phyloP scores from a whole-genome alignment of 2,329 filamentous ascomycete species.

The Aspergillus transmontanensis region DNA sequence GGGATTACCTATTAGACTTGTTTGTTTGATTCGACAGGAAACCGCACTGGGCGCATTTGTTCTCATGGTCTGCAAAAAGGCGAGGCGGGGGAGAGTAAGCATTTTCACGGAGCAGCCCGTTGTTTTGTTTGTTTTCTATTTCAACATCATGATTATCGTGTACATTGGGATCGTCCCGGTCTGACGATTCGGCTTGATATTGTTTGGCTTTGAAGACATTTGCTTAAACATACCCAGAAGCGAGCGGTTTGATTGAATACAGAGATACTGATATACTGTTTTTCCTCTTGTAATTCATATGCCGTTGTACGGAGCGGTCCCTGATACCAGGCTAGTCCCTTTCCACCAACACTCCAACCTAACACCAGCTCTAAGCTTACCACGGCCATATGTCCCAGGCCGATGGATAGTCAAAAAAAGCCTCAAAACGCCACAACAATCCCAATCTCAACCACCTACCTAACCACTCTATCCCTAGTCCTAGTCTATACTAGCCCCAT shows the following conservation, averaged over 20 bases:
- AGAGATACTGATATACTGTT: neutral
- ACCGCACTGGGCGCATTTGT: constrained; percentile 38
- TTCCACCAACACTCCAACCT: neutral
- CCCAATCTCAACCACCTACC: neutral
- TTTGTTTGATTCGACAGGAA: constrained; percentile 37
- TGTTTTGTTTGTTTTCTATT: constrained; percentile 17
- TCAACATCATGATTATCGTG: constrained; percentile 21
- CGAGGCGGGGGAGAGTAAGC: constrained; percentile 28
- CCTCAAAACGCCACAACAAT: neutral
- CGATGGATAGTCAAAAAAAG: no score
- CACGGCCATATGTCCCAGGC: neutral
- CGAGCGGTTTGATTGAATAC: constrained; percentile 24
- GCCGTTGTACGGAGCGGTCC: no score
- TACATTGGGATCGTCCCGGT: constrained; percentile 30
- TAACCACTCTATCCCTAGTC: neutral
- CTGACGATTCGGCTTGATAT: constrained; percentile 25
- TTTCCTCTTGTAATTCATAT: no score
- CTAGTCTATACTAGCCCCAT: neutral
- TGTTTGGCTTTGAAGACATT: constrained; percentile 29
- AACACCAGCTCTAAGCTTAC: neutral
- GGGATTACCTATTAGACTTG: constrained; percentile 36
- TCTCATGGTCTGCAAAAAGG: constrained; percentile 35
- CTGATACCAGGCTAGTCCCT: no score
- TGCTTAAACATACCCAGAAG: constrained; percentile 29
- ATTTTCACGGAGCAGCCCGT: constrained; percentile 37